Base-by-base conservation (phyloP, 2,329 filamentous ascomycete species). In the Apiospora koreana region DNA sequence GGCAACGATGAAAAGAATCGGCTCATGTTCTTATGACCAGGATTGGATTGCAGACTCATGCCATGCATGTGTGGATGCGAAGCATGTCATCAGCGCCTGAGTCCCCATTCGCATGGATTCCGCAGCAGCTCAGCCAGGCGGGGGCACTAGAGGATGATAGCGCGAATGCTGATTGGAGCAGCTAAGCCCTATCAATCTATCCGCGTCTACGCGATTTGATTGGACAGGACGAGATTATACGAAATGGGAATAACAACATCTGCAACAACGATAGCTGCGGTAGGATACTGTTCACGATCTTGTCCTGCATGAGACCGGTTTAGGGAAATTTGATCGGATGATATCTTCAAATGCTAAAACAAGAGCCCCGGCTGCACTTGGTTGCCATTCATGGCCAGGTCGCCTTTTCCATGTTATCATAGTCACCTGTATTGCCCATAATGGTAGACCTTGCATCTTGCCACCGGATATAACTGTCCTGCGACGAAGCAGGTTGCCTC, bases 381-480 rank as follows among this genome's bases (percentile, higher is more conserved):
- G n/a, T n/a, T n/a, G 18, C 12, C 54, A 35, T 35, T 69, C 65
- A 72, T 21, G 68, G 68, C 71, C 71, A 72, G 25, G 67, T 72
- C 16, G 68, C 46, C 21, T 54, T 38, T 65, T 72, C 69, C 69
- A 72, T 67, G 35, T 71, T 70, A 14, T 50, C 65, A 28, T 70
- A 54, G 31, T 65, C 38, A 45, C 50, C 65, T 10, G 67, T 14
- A 9, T 69, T 16, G 23, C 71, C 68, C 25, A 69, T 66, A 45
- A 72, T 64, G 35, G 68, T 43, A 23, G 68, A 71, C 8, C 68
- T 43, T 18, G 41, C 65, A 41, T 69, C 80, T 68, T 76, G 72
- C 77, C 79, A 82, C 70, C 76, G 74, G 14, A 81, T 70, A 10
- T 69, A 65, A 21, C 64, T 41, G 35, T 54, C 25, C 38, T 42